Base-by-base conservation (phyloP, 179 eudicot species). In the Beta macrorhiza region DNA sequence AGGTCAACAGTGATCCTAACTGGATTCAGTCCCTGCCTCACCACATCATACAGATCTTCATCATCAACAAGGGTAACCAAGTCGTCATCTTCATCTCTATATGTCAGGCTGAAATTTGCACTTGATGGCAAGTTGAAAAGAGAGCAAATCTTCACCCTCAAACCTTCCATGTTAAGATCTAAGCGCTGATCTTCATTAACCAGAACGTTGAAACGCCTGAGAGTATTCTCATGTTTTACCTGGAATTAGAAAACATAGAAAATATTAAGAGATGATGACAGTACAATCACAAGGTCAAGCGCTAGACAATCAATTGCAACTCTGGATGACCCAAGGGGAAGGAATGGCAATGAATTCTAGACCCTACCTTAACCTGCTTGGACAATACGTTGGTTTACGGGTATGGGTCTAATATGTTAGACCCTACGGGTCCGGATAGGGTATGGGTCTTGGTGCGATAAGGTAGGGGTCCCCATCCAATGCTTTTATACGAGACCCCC, bases 41-140 rank as follows among this genome's bases (percentile, higher is more conserved):
- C 81, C 13, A 90, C 89, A 87, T 96, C 99, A 74, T 68, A 78
- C 47, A 96, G 89, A 84, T 96, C 99, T 56, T 90, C 93, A 56
- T 96, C 91, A 53, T 96, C 96, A 22, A 72, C 96, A 75, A 96
- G 93, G n/a, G 96, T 84, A 25, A 96, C 94, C 19, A 83, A 58
- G 83, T 96, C 99, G 64, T 80, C 83, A 83, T 96, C 99, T 84
- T 96, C 99, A 83, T 96, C 99, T 79, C 85, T 29, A 70, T 96
- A 96, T 4, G 97, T 92, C 51, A 96, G 85, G 5, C 78, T 64
- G 20, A 96, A 79, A 61, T 80, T 86, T 51, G 85, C 83, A 77
- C 86, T 90, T 44, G 91, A 79, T 75, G 90, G 64, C 72, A 96
- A 85, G 80, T 83, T 87, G 84, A 90, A 95, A 47, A 96, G 90